phyloP scores from a whole-genome alignment of 352 stramenopile genomes.

The Phytopythium cucurbitacearum region DNA sequence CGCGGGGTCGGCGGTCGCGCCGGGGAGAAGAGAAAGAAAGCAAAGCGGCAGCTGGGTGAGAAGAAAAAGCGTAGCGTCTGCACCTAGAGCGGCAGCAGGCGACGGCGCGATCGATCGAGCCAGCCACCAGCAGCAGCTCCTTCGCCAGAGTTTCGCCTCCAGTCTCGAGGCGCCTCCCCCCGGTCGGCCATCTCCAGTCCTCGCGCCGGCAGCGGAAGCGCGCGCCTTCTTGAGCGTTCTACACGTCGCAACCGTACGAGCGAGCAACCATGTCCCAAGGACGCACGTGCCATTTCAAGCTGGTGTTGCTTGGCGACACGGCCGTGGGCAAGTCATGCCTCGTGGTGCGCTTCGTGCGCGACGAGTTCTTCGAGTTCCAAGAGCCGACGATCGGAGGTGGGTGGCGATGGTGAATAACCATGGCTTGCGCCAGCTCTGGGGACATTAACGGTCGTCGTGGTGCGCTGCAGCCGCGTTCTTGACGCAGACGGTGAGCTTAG shows the following conservation, averaged over 20 bases:
- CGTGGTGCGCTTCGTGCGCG: constrained; percentile 98
- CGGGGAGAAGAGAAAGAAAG: constrained; percentile 1
- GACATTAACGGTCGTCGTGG: not conserved
- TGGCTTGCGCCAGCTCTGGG: not conserved
- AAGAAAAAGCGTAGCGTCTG: constrained; percentile 1
- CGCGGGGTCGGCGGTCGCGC: not conserved
- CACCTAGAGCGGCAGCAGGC: too few relatives aligned
- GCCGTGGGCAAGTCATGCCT: constrained; percentile 99
- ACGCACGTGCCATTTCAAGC: constrained; percentile 97
- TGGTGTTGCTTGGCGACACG: constrained; percentile 99
- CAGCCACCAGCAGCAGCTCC: too few relatives aligned
- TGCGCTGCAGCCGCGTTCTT: constrained; percentile 90
- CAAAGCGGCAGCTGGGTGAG: constrained; percentile 2
- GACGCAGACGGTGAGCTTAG: constrained; percentile 97
- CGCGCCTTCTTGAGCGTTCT: not conserved
- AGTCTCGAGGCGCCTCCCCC: not conserved
- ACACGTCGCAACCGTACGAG: not conserved
- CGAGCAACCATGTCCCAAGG: constrained; percentile 63
- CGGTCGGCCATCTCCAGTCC: not conserved
- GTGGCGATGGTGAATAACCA: constrained; percentile 7
- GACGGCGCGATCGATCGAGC: too few relatives aligned
- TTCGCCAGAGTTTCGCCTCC: too few relatives aligned
- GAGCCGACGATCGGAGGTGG: constrained; percentile 95
- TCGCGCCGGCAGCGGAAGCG: not conserved
- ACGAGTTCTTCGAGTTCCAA: constrained; percentile 99